A percentile compares a stretch with the other conserved stretches of the same genome.
phyloP scores from a whole-genome alignment of 2,329 filamentous ascomycete species.

The Rutstroemia sp. region DNA sequence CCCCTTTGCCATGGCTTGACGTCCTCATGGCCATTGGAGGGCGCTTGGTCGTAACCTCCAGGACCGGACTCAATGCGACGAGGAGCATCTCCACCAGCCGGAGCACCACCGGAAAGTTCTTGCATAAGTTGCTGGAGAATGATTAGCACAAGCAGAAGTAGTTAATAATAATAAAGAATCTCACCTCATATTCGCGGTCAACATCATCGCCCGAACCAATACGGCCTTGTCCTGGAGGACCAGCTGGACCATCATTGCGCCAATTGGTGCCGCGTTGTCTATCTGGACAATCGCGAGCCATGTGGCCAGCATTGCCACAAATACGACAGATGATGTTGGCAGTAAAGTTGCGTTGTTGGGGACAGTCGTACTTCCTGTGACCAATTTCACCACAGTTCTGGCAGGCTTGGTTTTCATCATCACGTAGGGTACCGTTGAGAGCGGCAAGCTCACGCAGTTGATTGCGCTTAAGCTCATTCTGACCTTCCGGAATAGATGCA shows the following conservation, averaged over 20 bases:
- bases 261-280: constrained; percentile 71
- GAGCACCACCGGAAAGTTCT: constrained; percentile 74
- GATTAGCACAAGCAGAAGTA: constrained; percentile 19
- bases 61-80: constrained; percentile 84
- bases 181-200: constrained; percentile 93
- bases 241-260: constrained; percentile 66
- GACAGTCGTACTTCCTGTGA: constrained; percentile 97
- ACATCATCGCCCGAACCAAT: constrained; percentile 74
- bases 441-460: constrained; percentile 96
- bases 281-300: constrained; percentile 97
- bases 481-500: constrained; percentile 94
- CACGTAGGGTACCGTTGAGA: constrained; percentile 96
- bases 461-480: constrained; percentile 98
- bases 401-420: constrained; percentile 98
- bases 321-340: constrained; percentile 98
- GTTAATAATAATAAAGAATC: too few species aligned
- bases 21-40: constrained; percentile 40
- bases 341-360: constrained; percentile 96
- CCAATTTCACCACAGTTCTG: constrained; percentile 99
- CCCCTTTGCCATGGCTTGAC: constrained; percentile 84
- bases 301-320: constrained; percentile 95
- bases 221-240: constrained; percentile 44
- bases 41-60: constrained; percentile 45
- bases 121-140: constrained; percentile 82
- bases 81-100: constrained; percentile 51